Evolutionary conservation across 2,329 filamentous ascomycete genomes (phyloP), one percentile per base, ranked within the genome.

Genomic region (Cladobotryum protrusum): DNA sequence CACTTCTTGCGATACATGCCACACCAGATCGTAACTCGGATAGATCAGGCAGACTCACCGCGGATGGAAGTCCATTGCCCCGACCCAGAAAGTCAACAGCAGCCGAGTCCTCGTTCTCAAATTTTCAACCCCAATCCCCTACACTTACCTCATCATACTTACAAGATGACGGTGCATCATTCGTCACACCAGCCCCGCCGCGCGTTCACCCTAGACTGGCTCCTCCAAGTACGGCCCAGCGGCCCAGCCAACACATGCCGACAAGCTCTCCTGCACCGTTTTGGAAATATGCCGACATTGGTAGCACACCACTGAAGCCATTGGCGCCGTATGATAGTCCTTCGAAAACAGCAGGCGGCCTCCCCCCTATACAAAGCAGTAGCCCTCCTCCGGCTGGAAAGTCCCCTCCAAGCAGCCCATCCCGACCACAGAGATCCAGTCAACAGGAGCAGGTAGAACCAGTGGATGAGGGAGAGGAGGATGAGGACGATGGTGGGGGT

Each of bases 211-310:
- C 88, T 29, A 81, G 80, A 57, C 76, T 92, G 37, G 87, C 85
- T 1, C 89, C 89, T 29, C 87, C 88, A 0, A 90, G 86, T 60
- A 92, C 88, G 5, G 82, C 86, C 5, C 86, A 91, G 63, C 77
- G 87, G 49, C 89, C 89, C 9, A 91, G 86, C 62, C 86, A 90
- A 61, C 88, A 89, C 65, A 89, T 92, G 79, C 87, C 88, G 33
- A 90, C 89, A 42, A 89, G 85, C 58, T 90, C 86, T 32, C 89
- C 89, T 0, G 89, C 89, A 1, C 87, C 88, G 0, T 93, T 95
- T 67, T 95, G 89, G 89, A 90, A 88, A 65, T 93, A 87, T 66
- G 83, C 86, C 37, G 86, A 90, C 56, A 79, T 89, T 52, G 79
- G 81, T 20, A 88, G 83, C 66, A 91, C 87, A 2, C 87, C 87